Evolutionary conservation across 768 basidiomycete species (phyloP).

Genomic region (Porpolomopsis calyptriformis): DNA sequence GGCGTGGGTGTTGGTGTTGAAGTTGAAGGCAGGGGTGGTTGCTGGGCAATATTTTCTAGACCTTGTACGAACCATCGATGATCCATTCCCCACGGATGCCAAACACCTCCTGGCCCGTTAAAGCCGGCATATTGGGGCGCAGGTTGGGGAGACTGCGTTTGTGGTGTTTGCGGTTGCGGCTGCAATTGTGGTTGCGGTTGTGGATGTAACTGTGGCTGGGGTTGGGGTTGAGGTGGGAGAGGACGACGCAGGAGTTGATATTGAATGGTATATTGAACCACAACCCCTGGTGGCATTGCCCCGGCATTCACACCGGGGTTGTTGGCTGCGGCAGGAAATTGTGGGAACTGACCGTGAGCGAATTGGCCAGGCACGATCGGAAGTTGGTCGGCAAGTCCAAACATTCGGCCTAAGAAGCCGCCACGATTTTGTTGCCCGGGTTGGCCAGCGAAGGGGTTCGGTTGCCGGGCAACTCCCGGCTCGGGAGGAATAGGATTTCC

Average conservation of each 20-base stretch:
- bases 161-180: slow-evolving; percentile 18
- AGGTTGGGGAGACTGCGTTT: slow-evolving; percentile 24
- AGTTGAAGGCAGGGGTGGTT: slow-evolving; percentile 1
- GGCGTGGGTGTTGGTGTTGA: slow-evolving; percentile 1
- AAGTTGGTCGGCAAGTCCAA: slow-evolving; percentile 42
- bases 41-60: slow-evolving; percentile 7
- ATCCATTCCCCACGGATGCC: slow-evolving; percentile 45
- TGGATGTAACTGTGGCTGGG: no score
- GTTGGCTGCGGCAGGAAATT: slow-evolving; percentile 11
- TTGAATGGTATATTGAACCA: slow-evolving; percentile 56
- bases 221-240: slow-evolving; percentile 22
- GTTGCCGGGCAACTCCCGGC: slow-evolving; percentile 21
- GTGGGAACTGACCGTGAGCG: slow-evolving; percentile 3
- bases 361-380: slow-evolving; percentile 25
- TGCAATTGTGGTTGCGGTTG: background rate
- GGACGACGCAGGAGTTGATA: slow-evolving; percentile 36
- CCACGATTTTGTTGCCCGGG: slow-evolving; percentile 35
- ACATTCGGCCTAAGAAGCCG: slow-evolving; percentile 46
- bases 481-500: slow-evolving; percentile 19
- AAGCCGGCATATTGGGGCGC: slow-evolving; percentile 54
- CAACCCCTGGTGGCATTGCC: slow-evolving; percentile 32
- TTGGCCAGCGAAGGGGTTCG: slow-evolving; percentile 21
- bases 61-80: slow-evolving; percentile 19
- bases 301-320: slow-evolving; percentile 21
- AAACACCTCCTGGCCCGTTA: slow-evolving; percentile 50